Evolutionary conservation across 2,329 filamentous ascomycete genomes (phyloP), one percentile per base, ranked within the genome.

Genomic region (Lasiodiplodia sp.): DNA sequence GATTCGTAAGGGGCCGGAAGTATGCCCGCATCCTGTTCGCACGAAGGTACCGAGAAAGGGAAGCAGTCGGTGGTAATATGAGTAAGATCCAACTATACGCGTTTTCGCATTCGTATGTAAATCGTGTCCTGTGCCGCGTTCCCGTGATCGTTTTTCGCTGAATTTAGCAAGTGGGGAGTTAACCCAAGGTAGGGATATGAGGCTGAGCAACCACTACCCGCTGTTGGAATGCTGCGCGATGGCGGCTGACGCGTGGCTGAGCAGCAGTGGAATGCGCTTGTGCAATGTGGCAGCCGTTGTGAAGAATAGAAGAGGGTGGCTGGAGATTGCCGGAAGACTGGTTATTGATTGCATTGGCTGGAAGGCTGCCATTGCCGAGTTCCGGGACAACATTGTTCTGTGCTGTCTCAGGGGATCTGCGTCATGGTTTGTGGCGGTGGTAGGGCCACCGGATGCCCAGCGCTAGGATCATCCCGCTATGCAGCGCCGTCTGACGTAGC

Each of bases 381-480:
- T 34, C 31, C 31, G 31, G 6, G 31, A 34, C 31, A 34, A 34
- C 31, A 34, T 34, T 0, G 31, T 34, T 34, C 8, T 34, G 31
- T 34, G 31, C 31, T 34, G 31, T 34, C 31, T 53, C 8, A 25
- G 23, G 23, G 51, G 55, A 58, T 58, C 55, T 38, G 55, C 55
- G 55, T n/a, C 55, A 58, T 58, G 55, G 55, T 5, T 23, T 21
- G n/a, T n/a, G 55, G 34, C 31, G 34, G 49, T 21, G 55, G 55
- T 7, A 38, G 38, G 55, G 55, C 55, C 34, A 14, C 21, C 23
- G 3, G 34, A 5, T 40, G 55, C 10, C 21, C 55, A 40, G 12
- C 55, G 28, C 55, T 58, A 12, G 55, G 55, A 51, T 47, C 58
- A 64, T 64, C 44, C 47, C 44, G 60, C 18, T 31, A 25, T 34